Base-by-base conservation (phyloP, 768 basidiomycete genomes). In the Rhizopogon vulgaris region DNA sequence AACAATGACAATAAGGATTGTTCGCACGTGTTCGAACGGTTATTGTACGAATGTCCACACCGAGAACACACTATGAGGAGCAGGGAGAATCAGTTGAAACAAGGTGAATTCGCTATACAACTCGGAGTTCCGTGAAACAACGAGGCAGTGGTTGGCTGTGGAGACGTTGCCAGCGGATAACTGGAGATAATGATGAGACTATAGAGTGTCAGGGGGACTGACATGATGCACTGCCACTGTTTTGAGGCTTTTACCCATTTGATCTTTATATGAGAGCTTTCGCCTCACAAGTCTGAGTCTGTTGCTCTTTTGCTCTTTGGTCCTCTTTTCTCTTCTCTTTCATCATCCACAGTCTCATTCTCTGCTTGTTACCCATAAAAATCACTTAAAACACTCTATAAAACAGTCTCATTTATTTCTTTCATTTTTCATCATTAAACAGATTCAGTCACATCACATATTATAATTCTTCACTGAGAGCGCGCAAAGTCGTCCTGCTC, bases 221-320 rank as follows among this genome's bases (percentile, higher is more conserved):
- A 46, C 41, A 22, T 45, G 34, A 34, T 30, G 30, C 37, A 54
- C 51, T 43, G 55, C 55, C 56, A 55, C 51, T 28, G 1, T 11
- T 30, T 42, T 8, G 15, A 15, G 22, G 22, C 22, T 22, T 18
- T 28, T 52, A 25, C 34, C 24, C 14, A 15, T n/a, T 24, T 27
- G 30, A 37, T 34, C 32, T 24, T 37, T 47, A 18, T 47, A 18
- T 38, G 11, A 15, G 28, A 18, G 25, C 34, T 7, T 18, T 24
- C 57, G 57, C 57, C 22, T 22, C 22, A 22, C 22, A 22, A 22
- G n/a, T n/a, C n/a, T n/a, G 22, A 22, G 22, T 1, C 22, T 22
- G 22, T 22, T 46, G 18, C 59, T 54, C 61, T 65, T n/a, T 59
- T 68, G 63, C 65, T 62, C 65, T 48, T 66, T 65, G 63, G 66